Conservation (phyloP, 768 basidiomycete genomes). For the Paxillus involutus region DNA sequence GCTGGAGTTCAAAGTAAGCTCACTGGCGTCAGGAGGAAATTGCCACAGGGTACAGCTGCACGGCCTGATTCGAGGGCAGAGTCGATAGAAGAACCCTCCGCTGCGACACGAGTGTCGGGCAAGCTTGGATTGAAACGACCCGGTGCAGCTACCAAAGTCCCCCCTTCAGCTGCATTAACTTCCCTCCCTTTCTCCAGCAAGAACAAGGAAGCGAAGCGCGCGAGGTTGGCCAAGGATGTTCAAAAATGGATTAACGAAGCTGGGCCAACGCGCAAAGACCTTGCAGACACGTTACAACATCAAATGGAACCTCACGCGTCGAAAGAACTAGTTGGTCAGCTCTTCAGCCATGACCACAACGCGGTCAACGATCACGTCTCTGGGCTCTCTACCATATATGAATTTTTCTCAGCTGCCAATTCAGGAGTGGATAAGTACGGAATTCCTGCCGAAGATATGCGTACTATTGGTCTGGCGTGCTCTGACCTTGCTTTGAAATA, state of each 20-base stretch:
- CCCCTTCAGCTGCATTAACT: constrained; percentile 32
- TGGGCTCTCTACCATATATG: constrained; percentile 72
- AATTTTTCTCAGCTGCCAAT: constrained; percentile 66
- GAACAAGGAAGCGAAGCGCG: constrained; percentile 51
- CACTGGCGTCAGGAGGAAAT: constrained; percentile 68
- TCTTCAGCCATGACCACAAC: constrained; percentile 96
- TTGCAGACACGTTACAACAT: constrained; percentile 79
- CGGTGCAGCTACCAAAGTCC: constrained; percentile 31
- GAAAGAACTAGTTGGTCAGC: constrained; percentile 67
- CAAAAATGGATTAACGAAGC: constrained; percentile 85
- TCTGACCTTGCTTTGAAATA: constrained; percentile 94
- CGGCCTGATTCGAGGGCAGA: constrained; percentile 49
- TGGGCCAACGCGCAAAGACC: constrained; percentile 80
- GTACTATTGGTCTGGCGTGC: constrained; percentile 75
- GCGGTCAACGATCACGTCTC: constrained; percentile 89
- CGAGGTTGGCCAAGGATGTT: constrained; percentile 71
- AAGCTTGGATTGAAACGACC: constrained; percentile 48
- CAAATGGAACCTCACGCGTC: constrained; percentile 91
- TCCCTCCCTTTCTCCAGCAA: constrained; percentile 34
- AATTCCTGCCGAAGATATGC: constrained; percentile 45
- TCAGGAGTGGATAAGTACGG: constrained; percentile 56
- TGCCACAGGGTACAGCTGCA: constrained; percentile 56
- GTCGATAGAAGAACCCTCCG: constrained; percentile 32
- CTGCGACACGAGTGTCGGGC: constrained; percentile 31
- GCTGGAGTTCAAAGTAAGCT: constrained; percentile 42